A percentile compares a stretch with the other conserved stretches of the same genome.
Conservation (phyloP, 1,139 yeast genomes). For the Candida sanyaensis region DNA sequence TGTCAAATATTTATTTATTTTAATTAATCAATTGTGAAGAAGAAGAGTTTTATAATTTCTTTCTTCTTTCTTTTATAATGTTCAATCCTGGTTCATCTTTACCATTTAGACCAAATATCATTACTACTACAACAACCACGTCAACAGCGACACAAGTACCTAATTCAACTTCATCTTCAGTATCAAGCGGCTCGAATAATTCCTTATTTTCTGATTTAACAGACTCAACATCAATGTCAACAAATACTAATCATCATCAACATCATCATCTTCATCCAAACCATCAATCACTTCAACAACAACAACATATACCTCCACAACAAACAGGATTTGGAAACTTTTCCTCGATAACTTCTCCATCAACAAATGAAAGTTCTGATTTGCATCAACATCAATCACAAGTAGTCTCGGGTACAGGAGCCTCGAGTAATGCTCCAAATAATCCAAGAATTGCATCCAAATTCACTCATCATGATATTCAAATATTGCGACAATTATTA, state of each 20-base stretch:
- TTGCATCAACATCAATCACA: conserved; percentile 4
- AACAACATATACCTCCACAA: background rate
- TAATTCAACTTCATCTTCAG: conserved; percentile 3
- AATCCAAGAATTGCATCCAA: conserved; percentile 20
- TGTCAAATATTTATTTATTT: too few species aligned
- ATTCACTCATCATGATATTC: conserved; percentile 40
- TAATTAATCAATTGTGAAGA: background rate
- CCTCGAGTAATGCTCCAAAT: conserved; percentile 14
- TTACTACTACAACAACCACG: too few species aligned
- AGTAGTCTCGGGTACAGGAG: conserved; percentile 15
- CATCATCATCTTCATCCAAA: background rate
- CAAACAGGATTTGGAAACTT: background rate
- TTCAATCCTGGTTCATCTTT: background rate
- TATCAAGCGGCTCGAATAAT: conserved; percentile 1
- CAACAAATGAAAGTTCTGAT: background rate
- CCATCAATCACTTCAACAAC: conserved; percentile 1
- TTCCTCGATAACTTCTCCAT: background rate
- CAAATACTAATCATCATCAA: background rate
- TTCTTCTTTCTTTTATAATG: background rate
- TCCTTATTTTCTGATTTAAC: conserved; percentile 4
- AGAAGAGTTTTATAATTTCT: background rate
- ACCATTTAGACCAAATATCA: background rate
- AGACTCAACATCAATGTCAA: background rate
- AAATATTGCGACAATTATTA: conserved; percentile 39
- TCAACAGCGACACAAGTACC: background rate